phyloP scores from a whole-genome alignment of 2,329 filamentous ascomycete genomes.

The Boeremia lycopersici region DNA sequence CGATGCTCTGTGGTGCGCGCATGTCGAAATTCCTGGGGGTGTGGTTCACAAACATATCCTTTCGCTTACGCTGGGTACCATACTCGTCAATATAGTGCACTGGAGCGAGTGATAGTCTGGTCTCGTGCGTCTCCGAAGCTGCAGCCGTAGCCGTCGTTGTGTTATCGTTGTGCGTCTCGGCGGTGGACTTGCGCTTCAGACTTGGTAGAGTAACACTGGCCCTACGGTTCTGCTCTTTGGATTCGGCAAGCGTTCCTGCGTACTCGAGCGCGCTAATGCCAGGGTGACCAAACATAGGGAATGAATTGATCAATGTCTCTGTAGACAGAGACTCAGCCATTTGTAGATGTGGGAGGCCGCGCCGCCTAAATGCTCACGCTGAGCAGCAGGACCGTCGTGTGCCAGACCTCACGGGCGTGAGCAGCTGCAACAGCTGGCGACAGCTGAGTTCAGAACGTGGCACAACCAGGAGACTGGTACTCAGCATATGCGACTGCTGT shows the following conservation, averaged over 20 bases:
- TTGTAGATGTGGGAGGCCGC: constrained; percentile 17
- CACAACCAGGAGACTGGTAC: constrained; percentile 29
- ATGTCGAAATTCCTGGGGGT: constrained; percentile 41
- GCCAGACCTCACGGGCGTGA: constrained; percentile 13
- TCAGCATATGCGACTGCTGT: constrained; percentile 30
- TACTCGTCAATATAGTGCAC: constrained; percentile 30
- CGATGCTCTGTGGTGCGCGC: constrained; percentile 21
- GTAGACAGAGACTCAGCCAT: constrained; percentile 28
- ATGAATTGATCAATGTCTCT: constrained; percentile 28
- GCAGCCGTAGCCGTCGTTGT: constrained; percentile 21
- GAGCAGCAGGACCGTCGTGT: constrained; percentile 14
- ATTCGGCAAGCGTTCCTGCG: constrained; percentile 28
- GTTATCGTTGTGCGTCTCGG: constrained; percentile 27
- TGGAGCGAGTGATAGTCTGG: constrained; percentile 18
- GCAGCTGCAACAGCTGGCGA: constrained; percentile 16
- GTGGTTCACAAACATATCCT: constrained; percentile 43
- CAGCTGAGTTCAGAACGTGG: constrained; percentile 27
- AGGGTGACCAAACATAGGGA: constrained; percentile 43
- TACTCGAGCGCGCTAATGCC: constrained; percentile 43
- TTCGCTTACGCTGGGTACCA: constrained; percentile 31
- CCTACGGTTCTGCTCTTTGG: constrained; percentile 20
- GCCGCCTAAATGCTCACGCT: constrained; percentile 21
- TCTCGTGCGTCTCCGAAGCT: constrained; percentile 15
- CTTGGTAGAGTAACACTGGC: constrained; percentile 25
- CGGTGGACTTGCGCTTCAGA: constrained; percentile 28